Percentiles rank a stretch among this genome's conserved stretches.
Conservation (phyloP, 2,329 filamentous ascomycete species). For the Macroventuria anomochaeta region DNA sequence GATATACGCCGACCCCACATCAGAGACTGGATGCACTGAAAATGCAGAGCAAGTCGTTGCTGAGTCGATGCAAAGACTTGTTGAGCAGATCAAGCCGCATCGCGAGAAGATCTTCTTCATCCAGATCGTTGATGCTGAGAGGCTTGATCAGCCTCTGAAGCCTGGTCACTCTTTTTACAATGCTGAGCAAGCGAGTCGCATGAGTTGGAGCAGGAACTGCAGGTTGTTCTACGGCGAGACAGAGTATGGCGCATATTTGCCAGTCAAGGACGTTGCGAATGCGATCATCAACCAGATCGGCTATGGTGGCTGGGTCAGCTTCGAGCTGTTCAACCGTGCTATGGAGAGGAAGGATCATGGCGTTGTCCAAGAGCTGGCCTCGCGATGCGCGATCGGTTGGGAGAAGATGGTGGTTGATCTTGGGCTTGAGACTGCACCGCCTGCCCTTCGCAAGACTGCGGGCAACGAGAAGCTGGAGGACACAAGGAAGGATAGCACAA, state of each 20-base stretch:
- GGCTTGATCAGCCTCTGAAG: conserved; percentile 63
- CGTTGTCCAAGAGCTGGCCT: conserved; percentile 63
- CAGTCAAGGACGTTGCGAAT: conserved; percentile 65
- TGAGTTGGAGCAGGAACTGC: conserved; percentile 82
- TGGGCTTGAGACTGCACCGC: conserved; percentile 23
- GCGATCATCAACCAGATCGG: conserved; percentile 69
- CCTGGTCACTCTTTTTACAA: conserved; percentile 65
- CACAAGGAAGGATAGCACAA: conserved; percentile 22
- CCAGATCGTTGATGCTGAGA: conserved; percentile 77
- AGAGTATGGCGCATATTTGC: conserved; percentile 70
- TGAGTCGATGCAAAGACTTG: conserved; percentile 62
- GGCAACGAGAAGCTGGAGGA: conserved; percentile 3
- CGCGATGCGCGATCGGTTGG: conserved; percentile 60
- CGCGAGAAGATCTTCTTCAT: conserved; percentile 74
- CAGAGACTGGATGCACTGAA: conserved; percentile 55
- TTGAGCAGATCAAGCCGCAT: conserved; percentile 59
- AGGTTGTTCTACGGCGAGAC: conserved; percentile 71
- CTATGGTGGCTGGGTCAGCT: conserved; percentile 72
- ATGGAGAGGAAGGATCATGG: conserved; percentile 61
- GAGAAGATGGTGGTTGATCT: conserved; percentile 55
- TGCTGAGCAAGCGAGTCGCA: conserved; percentile 64
- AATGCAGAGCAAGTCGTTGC: conserved; percentile 64
- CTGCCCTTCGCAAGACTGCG: neutral
- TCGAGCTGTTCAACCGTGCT: conserved; percentile 71
- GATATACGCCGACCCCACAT: conserved; percentile 72